Conservation (phyloP, 2,329 filamentous ascomycete genomes). For the Trichoderma breve region DNA sequence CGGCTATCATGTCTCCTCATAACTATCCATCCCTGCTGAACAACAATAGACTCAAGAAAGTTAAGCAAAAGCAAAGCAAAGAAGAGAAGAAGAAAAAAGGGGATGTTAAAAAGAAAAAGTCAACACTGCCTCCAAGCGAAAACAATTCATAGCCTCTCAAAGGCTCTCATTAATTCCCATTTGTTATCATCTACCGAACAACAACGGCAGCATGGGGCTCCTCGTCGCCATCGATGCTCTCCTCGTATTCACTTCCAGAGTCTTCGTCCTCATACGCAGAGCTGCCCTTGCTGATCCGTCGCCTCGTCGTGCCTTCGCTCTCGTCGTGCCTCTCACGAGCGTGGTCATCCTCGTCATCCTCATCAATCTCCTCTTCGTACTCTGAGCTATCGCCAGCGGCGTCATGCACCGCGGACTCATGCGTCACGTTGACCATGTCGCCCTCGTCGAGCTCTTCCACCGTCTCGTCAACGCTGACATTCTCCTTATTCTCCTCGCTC, state of each 20-base stretch:
- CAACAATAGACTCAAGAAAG: neutral
- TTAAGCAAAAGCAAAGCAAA: constrained; percentile 2
- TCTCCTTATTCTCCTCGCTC: constrained; percentile 61
- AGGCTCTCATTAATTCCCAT: neutral
- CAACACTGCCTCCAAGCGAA: neutral
- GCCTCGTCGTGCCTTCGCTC: constrained; percentile 54
- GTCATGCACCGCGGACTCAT: constrained; percentile 21
- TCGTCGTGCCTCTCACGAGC: constrained; percentile 20
- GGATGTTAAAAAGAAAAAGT: neutral
- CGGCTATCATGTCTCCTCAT: constrained; percentile 21
- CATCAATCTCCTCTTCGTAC: constrained; percentile 23
- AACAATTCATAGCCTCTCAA: neutral
- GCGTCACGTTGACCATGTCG: constrained; percentile 8
- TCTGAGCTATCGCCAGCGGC: constrained; percentile 23
- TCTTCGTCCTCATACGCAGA: constrained; percentile 43
- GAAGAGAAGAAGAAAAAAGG: neutral
- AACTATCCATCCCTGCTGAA: constrained; percentile 13
- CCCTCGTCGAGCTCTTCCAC: constrained; percentile 54
- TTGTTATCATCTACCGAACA: neutral
- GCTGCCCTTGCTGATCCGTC: constrained; percentile 48
- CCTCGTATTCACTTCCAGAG: constrained; percentile 39
- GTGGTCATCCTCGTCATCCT: constrained; percentile 20
- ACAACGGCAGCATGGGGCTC: constrained; percentile 11
- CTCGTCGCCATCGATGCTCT: constrained; percentile 14
- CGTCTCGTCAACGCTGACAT: constrained; percentile 60